Base-by-base conservation (phyloP, 2,329 filamentous ascomycete genomes). In the Aspergillus pseudotamarii region DNA sequence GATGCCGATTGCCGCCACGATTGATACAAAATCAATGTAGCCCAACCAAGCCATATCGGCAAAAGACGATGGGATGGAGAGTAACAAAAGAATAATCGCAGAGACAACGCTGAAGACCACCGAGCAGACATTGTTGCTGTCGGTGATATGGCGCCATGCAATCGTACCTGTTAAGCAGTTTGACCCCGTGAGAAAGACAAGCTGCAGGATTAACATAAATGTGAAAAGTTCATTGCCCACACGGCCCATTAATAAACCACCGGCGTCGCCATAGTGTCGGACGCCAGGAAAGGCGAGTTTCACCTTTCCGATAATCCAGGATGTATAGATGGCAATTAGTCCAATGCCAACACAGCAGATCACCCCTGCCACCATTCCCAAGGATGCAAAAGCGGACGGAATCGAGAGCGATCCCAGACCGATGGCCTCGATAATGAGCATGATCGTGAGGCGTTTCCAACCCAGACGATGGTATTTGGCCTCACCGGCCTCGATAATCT, bases 381-480 rank as follows among this genome's bases (percentile, higher is more conserved):
- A 71, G 11, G 72, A 77, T 6, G 79, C 79, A 57, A 82, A 81
- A 28, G 79, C 79, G 50, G 73, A 77, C 9, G 81, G 79, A 45
- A 81, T 73, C 59, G 79, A 80, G 64, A 81, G 73, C 26, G 76
- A 78, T 54, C 81, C 81, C 30, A 83, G 75, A 19, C 81, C 79
- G 64, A 83, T 82, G 36, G 81, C 80, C 66, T 83, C 81, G 45
- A 83, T 81, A 56, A 83, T 81, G 59, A 83, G 71, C 62, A 81
- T 80, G 43, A 82, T 73, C 3, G 80, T 82, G 36, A 82, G 71
- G 23, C 80, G 77, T 69, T 83, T 82, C 83, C 83, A 85, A 53
- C 83, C 77, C 36, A 83, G 72, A n/a, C 64, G 63, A 38, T 59
- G 63, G 48, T 64, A 68, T 53, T 64, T 67, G 19, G 36, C 36